Evolutionary conservation across 2,329 filamentous ascomycete genomes (phyloP), one percentile per base, ranked within the genome.

Genomic region (Phialemoniopsis sp.): DNA sequence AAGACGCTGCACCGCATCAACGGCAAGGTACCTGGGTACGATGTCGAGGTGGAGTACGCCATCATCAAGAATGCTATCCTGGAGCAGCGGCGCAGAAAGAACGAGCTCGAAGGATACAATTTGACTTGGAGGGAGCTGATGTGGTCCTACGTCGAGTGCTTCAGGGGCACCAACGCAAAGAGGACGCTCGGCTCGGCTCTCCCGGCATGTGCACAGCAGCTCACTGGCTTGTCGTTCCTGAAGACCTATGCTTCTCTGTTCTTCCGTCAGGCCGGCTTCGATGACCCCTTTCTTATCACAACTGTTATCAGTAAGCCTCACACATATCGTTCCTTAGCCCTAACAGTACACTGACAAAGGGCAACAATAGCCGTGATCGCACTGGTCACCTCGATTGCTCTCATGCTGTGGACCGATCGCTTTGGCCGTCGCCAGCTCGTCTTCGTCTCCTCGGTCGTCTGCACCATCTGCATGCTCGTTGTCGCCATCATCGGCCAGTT

Each of bases 241-340:
- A 44, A 42, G 31, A 46, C 42, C 3, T 54, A 51, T 18, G 44
- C 46, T n/a, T 47, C 38, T 10, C 38, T 47, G 12, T 54, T 54
- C 34, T 54, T 54, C 41, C 41, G 50, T 34, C 46, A 52, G 32
- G 41, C 38, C 19, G 52, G 52, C 6, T 49, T 53, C 17, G 39
- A 26, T 12, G 41, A 54, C 32, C 41, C 50, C 1, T 54, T 54
- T 14, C 37, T 44, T 10, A 50, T 54, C 32, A 45, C 43, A 7
- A 51, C 45, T 9, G 49, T 50, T 26, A 28, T 47, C 16, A 36
- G 45, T 47, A 26, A 46, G 43, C 13, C 21, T 26, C 10, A 7
- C 10, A 7, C 16, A 15, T 8, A 3, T 17, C 4, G 15, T 4
- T 13, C 10, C 29, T 18, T 32, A n/a, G n/a, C n/a, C n/a, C n/a